phyloP scores from a whole-genome alignment of 108 stramenopile species.

The Phaeodactylum tricornutum region DNA sequence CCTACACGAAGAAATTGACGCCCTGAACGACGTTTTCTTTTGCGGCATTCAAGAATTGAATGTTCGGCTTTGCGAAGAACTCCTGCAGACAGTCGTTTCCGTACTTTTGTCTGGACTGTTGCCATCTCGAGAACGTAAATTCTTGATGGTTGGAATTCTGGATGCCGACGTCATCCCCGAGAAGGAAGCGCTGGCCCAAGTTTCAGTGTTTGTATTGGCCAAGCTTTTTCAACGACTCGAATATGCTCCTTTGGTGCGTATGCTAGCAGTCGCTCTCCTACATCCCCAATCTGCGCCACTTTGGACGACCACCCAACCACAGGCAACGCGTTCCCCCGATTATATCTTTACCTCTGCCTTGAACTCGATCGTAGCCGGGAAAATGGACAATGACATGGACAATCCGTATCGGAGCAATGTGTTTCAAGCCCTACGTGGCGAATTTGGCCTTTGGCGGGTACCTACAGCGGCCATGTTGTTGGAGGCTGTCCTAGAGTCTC shows the following conservation, averaged over 20 bases:
- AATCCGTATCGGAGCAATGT: slow-evolving; percentile 33
- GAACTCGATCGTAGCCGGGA: neutral
- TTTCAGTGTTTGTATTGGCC: slow-evolving; percentile 27
- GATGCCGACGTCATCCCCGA: slow-evolving; percentile 38
- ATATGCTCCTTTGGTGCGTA: slow-evolving; percentile 41
- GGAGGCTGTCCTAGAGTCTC: slow-evolving; percentile 45
- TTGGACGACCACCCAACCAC: slow-evolving; percentile 5
- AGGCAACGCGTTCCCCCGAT: neutral
- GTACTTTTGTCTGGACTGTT: slow-evolving; percentile 20
- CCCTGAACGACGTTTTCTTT: slow-evolving; percentile 67
- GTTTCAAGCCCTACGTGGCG: slow-evolving; percentile 17
- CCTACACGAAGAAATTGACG: slow-evolving; percentile 52
- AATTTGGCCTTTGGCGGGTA: slow-evolving; percentile 34
- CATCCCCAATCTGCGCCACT: slow-evolving; percentile 37
- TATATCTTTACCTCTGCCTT: neutral
- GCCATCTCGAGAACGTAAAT: slow-evolving; percentile 12
- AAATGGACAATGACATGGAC: too few relatives aligned
- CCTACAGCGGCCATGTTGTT: slow-evolving; percentile 47
- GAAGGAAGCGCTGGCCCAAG: slow-evolving; percentile 33
- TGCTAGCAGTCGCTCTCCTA: slow-evolving; percentile 48
- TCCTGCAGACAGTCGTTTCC: slow-evolving; percentile 41
- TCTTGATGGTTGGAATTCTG: slow-evolving; percentile 19
- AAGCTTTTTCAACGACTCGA: slow-evolving; percentile 31
- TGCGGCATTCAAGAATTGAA: slow-evolving; percentile 60
- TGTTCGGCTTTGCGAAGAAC: slow-evolving; percentile 57